These are phyloP conservation scores for Tilletia setariae DNA, from an alignment of 1,284 basidiomycete genomes.

Conservation along the genomic window DNA sequence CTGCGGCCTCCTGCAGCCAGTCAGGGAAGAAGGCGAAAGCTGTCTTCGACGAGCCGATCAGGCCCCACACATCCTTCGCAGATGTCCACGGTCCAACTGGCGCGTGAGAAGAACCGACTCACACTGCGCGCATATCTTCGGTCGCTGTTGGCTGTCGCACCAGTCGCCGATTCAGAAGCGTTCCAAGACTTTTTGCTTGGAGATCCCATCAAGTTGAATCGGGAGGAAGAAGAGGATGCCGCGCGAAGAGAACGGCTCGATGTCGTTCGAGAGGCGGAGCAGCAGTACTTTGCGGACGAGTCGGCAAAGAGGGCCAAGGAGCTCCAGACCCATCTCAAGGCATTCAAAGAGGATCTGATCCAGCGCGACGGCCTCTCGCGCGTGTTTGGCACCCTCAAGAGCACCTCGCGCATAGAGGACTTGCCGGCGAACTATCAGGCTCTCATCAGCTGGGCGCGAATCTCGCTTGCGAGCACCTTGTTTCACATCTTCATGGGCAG, in stretches of 20 bases:
- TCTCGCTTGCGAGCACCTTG: conserved; percentile 79
- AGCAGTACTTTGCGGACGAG: conserved; percentile 78
- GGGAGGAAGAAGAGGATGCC: conserved; percentile 76
- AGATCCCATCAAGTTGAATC: conserved; percentile 68
- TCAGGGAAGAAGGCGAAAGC: background rate
- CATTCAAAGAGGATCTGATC: conserved; percentile 81
- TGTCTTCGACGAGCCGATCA: background rate
- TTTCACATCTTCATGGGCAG: conserved; percentile 92
- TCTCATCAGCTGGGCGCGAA: conserved; percentile 91
- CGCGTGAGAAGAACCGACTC: conserved; percentile 82
- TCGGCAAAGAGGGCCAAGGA: conserved; percentile 81
- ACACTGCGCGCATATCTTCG: conserved; percentile 90
- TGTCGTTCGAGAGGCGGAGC: conserved; percentile 79
- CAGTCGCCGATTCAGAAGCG: conserved; percentile 77
- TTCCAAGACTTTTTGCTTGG: conserved; percentile 81
- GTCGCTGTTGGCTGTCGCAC: conserved; percentile 67
- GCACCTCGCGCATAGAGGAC: conserved; percentile 72
- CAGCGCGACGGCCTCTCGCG: conserved; percentile 74
- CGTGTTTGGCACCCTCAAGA: conserved; percentile 82
- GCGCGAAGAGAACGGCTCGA: conserved; percentile 81
- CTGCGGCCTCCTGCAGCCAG: background rate
- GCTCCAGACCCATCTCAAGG: conserved; percentile 76
- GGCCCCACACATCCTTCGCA: conserved; percentile 20
- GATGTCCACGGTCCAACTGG: conserved; percentile 48
- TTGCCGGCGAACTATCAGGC: conserved; percentile 82